phyloP scores from a whole-genome alignment of 139 green algal species.

The Ettlia oleoabundans region DNA sequence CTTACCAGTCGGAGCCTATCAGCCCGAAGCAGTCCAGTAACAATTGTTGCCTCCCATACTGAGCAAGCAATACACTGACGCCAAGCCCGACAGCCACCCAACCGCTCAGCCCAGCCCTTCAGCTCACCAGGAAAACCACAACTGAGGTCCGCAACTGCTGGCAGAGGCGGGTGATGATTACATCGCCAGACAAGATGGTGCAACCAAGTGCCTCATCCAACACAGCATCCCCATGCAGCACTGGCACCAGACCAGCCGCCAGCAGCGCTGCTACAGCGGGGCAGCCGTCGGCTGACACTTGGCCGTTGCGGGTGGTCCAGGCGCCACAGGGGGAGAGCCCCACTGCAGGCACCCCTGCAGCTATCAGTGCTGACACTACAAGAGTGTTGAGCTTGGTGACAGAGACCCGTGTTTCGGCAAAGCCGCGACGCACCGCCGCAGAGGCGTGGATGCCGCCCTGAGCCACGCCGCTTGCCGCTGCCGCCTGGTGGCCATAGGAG shows the following conservation, averaged over 20 bases:
- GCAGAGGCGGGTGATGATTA: conserved; percentile 55
- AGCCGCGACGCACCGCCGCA: conserved; percentile 38
- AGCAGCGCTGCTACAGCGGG: conserved; percentile 28
- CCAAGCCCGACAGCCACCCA: not conserved
- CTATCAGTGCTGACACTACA: conserved; percentile 53
- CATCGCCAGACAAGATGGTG: conserved; percentile 68
- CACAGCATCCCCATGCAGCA: conserved; percentile 74
- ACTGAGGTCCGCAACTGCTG: conserved; percentile 43
- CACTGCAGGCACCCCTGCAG: conserved; percentile 53
- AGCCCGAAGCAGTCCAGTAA: not conserved
- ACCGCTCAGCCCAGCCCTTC: not conserved
- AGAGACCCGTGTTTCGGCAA: conserved; percentile 54
- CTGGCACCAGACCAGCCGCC: conserved; percentile 61
- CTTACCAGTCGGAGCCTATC: not conserved
- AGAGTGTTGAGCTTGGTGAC: conserved; percentile 63
- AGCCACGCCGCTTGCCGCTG: conserved; percentile 48
- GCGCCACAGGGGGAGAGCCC: conserved; percentile 59
- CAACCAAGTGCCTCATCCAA: conserved; percentile 55
- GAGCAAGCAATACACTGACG: too few species aligned
- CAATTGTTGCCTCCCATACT: too few species aligned
- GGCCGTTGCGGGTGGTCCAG: conserved; percentile 49
- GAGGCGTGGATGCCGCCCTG: conserved; percentile 37
- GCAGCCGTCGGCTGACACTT: conserved; percentile 30
- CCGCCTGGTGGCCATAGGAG: conserved; percentile 72
- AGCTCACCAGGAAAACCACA: conserved; percentile 69